These are phyloP conservation scores for Microdochium paspali DNA, from an alignment of 2,329 filamentous ascomycete genomes.

Conservation along the genomic window DNA sequence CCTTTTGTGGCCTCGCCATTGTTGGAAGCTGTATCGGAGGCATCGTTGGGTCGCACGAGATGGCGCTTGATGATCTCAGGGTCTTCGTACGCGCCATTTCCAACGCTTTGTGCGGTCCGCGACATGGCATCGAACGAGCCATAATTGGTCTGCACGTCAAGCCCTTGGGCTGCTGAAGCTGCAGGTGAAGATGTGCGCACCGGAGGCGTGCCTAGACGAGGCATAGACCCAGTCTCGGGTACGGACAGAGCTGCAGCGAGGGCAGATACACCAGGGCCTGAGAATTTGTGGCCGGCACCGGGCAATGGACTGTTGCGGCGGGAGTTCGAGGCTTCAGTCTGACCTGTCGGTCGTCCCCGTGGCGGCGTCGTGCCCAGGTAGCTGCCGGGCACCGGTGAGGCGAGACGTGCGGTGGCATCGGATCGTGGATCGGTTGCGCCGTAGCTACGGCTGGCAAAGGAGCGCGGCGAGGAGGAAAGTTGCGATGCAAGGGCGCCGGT, in stretches of 20 bases:
- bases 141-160: constrained; percentile 61
- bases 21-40: constrained; percentile 28
- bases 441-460: constrained; percentile 33
- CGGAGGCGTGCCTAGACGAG: constrained; percentile 59
- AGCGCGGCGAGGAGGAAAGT: constrained; percentile 37
- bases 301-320: constrained; percentile 53
- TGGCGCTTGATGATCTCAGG: constrained; percentile 87
- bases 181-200: constrained; percentile 49
- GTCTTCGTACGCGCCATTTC: constrained; percentile 65
- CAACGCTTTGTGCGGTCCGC: constrained; percentile 32
- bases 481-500: constrained; percentile 12
- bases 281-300: constrained; percentile 51
- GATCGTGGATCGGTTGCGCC: constrained; percentile 47
- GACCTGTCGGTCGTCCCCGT: constrained; percentile 38
- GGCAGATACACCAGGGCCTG: constrained; percentile 77
- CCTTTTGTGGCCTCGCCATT: constrained; percentile 36
- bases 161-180: constrained; percentile 32
- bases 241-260: constrained; percentile 80
- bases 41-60: constrained; percentile 60
- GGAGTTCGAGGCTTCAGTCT: constrained; percentile 26
- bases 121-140: constrained; percentile 74
- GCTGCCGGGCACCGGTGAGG: constrained; percentile 44
- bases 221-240: constrained; percentile 60
- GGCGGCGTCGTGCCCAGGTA: constrained; percentile 34
- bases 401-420: constrained; percentile 51